phyloP scores from a whole-genome alignment of 352 stramenopile species.

The Phytopythium boreale region DNA sequence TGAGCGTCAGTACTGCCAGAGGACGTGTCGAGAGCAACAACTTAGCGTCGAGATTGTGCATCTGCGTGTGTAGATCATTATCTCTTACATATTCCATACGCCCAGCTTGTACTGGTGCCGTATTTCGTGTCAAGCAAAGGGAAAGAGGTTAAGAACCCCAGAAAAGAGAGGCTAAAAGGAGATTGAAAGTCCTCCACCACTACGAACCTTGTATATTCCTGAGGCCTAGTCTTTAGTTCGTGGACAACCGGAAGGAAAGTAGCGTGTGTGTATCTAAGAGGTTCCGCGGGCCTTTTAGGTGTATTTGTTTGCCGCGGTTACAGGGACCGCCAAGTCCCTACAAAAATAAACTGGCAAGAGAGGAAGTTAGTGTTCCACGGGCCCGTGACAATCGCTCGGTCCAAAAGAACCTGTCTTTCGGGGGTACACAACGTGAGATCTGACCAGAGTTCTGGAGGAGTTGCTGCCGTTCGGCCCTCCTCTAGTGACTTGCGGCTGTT shows the following conservation, averaged over 20 bases:
- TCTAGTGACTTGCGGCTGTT: no score
- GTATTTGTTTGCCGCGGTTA: background rate
- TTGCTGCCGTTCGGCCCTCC: no score
- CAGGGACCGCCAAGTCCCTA: background rate
- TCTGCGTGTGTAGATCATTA: background rate
- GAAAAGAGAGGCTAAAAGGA: no score
- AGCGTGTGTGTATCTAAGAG: background rate
- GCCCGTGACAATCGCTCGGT: background rate
- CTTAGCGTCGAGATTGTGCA: background rate
- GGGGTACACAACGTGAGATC: background rate
- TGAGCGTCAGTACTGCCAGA: no score
- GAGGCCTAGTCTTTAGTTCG: background rate
- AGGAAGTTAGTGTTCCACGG: background rate
- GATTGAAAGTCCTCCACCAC: background rate
- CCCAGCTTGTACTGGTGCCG: background rate
- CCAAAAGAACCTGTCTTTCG: background rate
- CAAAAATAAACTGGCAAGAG: background rate
- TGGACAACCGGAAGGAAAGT: background rate
- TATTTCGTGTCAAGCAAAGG: background rate
- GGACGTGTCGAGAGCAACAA: no score
- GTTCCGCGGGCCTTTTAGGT: background rate
- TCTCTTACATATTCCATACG: background rate
- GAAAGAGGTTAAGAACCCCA: background rate
- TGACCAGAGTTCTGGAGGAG: background rate
- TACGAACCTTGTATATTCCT: background rate